phyloP scores from a whole-genome alignment of 108 stramenopile genomes.

The Licmophora abbreviata region DNA sequence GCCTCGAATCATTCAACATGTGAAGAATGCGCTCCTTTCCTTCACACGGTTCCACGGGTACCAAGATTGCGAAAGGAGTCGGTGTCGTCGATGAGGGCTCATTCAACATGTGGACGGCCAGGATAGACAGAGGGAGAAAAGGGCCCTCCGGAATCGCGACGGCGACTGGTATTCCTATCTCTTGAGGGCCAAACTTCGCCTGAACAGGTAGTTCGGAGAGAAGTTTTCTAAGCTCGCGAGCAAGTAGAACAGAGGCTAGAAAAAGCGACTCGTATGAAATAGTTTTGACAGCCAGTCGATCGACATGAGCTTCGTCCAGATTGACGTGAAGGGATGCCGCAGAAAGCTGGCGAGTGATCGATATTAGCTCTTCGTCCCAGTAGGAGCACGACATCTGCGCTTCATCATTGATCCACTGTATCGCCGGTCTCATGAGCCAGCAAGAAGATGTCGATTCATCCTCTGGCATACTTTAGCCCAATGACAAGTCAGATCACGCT shows the following conservation, averaged over 20 bases:
- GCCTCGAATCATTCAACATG: constrained; percentile 47
- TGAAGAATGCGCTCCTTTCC: constrained; percentile 50
- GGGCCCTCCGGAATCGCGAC: constrained; percentile 82
- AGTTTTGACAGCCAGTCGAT: too few species aligned
- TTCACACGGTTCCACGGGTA: constrained; percentile 71
- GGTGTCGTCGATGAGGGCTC: constrained; percentile 5
- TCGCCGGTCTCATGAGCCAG: too few species aligned
- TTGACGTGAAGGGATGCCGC: too few species aligned
- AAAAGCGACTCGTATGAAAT: not conserved
- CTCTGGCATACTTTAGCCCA: too few species aligned
- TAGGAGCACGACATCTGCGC: too few species aligned
- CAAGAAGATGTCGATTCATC: too few species aligned
- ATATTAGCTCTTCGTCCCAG: too few species aligned
- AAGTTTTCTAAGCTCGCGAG: not conserved
- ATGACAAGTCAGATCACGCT: too few species aligned
- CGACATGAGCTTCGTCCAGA: too few species aligned
- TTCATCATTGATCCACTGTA: too few species aligned
- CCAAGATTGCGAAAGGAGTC: constrained; percentile 30
- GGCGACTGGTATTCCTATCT: constrained; percentile 19
- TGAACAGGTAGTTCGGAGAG: not conserved
- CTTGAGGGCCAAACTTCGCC: not conserved
- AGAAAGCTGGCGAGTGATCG: too few species aligned
- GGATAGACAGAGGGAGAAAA: constrained; percentile 53
- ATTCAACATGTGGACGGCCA: constrained; percentile 62
- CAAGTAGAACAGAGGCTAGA: not conserved